Conservation (phyloP, 768 basidiomycete species). For the Tephrocybe rancida region DNA sequence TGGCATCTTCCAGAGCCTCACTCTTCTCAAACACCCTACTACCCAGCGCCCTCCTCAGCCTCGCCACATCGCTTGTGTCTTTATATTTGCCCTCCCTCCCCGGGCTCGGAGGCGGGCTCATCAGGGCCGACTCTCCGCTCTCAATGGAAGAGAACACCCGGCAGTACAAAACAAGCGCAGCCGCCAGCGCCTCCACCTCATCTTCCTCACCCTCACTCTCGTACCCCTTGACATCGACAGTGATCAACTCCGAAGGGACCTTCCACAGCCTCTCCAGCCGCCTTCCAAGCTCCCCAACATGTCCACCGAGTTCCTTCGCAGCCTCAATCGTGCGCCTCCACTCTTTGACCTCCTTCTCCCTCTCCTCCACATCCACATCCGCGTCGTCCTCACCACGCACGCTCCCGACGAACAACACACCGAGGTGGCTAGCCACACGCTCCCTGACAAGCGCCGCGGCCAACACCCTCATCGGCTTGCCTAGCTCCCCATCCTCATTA, state of each 20-base stretch:
- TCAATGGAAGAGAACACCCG: conserved; percentile 49
- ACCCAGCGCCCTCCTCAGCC: conserved; percentile 60
- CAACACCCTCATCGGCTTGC: conserved; percentile 50
- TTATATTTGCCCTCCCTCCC: conserved; percentile 6
- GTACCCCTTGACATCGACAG: conserved; percentile 1
- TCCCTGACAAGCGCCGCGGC: conserved; percentile 52
- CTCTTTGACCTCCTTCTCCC: conserved; percentile 33
- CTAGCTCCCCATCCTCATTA: conserved; percentile 15
- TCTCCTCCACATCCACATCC: conserved; percentile 27
- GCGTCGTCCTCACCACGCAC: conserved; percentile 28
- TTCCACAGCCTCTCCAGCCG: conserved; percentile 61
- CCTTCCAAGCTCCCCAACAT: conserved; percentile 52
- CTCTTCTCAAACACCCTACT: conserved; percentile 41
- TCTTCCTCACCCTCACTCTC: conserved; percentile 29
- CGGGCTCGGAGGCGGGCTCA: conserved; percentile 66
- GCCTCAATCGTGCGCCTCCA: conserved; percentile 55
- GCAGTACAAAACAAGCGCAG: conserved; percentile 61
- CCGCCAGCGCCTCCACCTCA: conserved; percentile 56
- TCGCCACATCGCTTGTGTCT: conserved; percentile 34
- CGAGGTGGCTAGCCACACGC: conserved; percentile 54
- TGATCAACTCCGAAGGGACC: conserved; percentile 18
- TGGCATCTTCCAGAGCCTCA: conserved; percentile 64
- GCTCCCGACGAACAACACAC: conserved; percentile 51
- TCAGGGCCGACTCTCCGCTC: conserved; percentile 35
- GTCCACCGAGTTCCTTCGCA: conserved; percentile 65